Evolutionary conservation across 306 rosid genomes (phyloP), one percentile per base, ranked within the genome.

Genomic region (Lotus japonicus): DNA sequence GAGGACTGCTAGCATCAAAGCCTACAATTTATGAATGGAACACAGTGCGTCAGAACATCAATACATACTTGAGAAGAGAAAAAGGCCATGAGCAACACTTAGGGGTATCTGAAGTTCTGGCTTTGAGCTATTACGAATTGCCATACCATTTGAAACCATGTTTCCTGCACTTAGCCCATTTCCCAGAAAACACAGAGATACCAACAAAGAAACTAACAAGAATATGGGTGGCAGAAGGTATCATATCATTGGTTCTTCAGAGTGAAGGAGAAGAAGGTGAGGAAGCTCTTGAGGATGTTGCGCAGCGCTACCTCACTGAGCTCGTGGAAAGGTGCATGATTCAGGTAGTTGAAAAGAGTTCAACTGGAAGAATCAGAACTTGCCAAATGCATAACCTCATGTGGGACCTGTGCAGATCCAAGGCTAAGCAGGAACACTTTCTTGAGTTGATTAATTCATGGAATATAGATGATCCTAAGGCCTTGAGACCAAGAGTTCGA

Each of bases 171-270:
- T 46, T 84, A 6, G 76, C 86, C 5, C 84, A 84, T 66, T 87
- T 75, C 26, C 89, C 88, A 0, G 88, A 84, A 70, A 87, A 84
- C 44, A 0, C 39, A 31, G 84, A 84, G 64, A 82, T 87, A 58
- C 81, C 78, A 14, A 66, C 82, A 23, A 84, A 80, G 75, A 77
- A 75, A 54, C 14, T 87, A 0, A 72, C 66, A 45, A 77, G 80
- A 58, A 28, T 78, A 28, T 87, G 92, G 92, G 81, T 84, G 58
- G 86, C 89, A 6, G 89, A 84, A 48, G 92, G 89, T 49, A 69
- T 83, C n/a, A 66, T 65, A 75, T 75, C 81, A 33, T n/a, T 56
- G 62, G 52, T n/a, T 49, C 81, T n/a, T 55, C 81, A 79, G 50
- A 56, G 42, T 36, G 58, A 50, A 60, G 73, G 76, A 55, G 84